A percentile compares a stretch with the other conserved stretches of the same genome.
These are phyloP conservation scores for Plenodomus biglobosus DNA, from an alignment of 2,329 filamentous ascomycete genomes.

Conservation along the genomic window DNA sequence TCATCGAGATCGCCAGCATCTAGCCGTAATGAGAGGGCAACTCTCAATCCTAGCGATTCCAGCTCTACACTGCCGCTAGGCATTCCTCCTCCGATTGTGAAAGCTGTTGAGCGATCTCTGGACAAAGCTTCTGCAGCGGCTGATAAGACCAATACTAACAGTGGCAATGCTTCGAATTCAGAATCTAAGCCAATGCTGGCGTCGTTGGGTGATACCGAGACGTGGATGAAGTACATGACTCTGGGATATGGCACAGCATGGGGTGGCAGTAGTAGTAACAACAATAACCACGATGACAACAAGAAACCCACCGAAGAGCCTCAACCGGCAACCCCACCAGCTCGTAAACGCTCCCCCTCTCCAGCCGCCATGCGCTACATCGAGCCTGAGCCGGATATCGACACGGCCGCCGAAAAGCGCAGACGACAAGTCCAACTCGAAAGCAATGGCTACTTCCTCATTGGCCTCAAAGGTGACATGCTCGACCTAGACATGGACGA, in stretches of 20 bases:
- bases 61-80: slow-evolving; percentile 31
- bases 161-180: slow-evolving; percentile 15
- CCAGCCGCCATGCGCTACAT: slow-evolving; percentile 39
- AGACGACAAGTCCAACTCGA: slow-evolving; percentile 53
- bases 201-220: slow-evolving; percentile 49
- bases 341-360: slow-evolving; percentile 13
- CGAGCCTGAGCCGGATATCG: slow-evolving; percentile 45
- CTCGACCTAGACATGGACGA: slow-evolving; percentile 55
- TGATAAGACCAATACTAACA: slow-evolving; percentile 19
- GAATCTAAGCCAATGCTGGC: slow-evolving; percentile 32
- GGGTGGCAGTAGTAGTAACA: slow-evolving; percentile 21
- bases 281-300: neutral
- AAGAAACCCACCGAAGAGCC: slow-evolving; percentile 16
- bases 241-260: slow-evolving; percentile 50
- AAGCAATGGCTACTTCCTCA: slow-evolving; percentile 61
- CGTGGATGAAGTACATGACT: slow-evolving; percentile 55
- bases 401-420: slow-evolving; percentile 61
- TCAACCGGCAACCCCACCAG: slow-evolving; percentile 1
- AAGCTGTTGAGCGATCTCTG: slow-evolving; percentile 48
- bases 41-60: slow-evolving; percentile 4
- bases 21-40: slow-evolving; percentile 5
- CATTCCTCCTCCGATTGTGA: slow-evolving; percentile 53
- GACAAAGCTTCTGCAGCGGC: slow-evolving; percentile 47
- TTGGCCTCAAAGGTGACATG: slow-evolving; percentile 68
- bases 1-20: slow-evolving; percentile 4